Base-by-base conservation (phyloP, 176 grass and related monocot species). In the Zea luxurians region DNA sequence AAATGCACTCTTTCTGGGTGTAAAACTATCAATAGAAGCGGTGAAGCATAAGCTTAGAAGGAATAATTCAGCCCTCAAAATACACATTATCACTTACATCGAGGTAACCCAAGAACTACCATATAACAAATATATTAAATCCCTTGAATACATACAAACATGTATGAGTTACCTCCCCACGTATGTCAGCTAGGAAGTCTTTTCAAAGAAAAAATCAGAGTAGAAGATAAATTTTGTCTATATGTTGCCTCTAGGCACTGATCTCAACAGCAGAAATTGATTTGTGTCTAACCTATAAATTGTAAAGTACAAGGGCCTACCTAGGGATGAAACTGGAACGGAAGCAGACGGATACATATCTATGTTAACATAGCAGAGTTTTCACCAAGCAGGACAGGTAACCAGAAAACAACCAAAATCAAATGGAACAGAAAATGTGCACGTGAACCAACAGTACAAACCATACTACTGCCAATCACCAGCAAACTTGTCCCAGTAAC, bases 41-140 rank as follows among this genome's bases (percentile, higher is more conserved):
- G 61, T 50, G 38, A 81, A 76, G 60, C 34, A 77, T 87, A 50
- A 61, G 21, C 35, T 34, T 68, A 83, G 16, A 37, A 83, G 74
- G 53, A 83, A 73, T 43, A 50, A 66, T 50, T 34, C 62, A 62
- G n/a, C 21, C 7, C 9, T 16, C 58, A 8, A 59, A 78, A 36
- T 74, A n/a, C 13, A 43, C 9, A 45, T 9, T 59, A 65, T 73
- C 34, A 41, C 67, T 70, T 21, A 76, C 42, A 44, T 37, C 27
- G 11, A 72, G 10, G 15, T 59, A 73, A 49, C 41, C 42, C 48
- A 5, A 46, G 9, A 76, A 47, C 16, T 47, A 54, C 75, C 75
- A 55, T 45, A 7, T 64, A 69, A 76, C 9, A 61, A 49, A 85
- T 68, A 44, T 10, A 70, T 57, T 67, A 45, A 80, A 69, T 80